Evolutionary conservation across 2,329 filamentous ascomycete species (phyloP), one percentile per base, ranked within the genome.

Genomic region (Penicillium sp.): DNA sequence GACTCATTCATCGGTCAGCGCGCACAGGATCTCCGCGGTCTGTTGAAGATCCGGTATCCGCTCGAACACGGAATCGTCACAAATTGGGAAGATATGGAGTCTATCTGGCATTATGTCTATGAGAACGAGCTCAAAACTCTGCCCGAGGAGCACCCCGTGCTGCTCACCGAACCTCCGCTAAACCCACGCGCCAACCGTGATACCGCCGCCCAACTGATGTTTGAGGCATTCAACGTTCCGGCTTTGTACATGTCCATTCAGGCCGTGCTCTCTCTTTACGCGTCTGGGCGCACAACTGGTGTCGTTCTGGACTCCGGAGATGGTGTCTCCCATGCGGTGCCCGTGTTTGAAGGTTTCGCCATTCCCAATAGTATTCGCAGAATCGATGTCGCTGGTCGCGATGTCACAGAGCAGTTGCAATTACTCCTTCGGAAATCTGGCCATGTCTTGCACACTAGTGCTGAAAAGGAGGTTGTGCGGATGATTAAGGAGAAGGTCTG

Each of bases 1-100:
- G 95, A 99, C 73, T 89, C 96, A 52, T 99, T 99, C 76, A 97
- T 99, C 74, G 95, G 95, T 51, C 89, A 93, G 68, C 89, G 91
- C 75, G 93, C 93, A 58, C 90, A 92, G 67, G 93, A 98, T 72
- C 83, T 96, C 70, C 87, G 93, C 70, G 95, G 95, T 3, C 81
- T 99, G 60, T 83, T 99, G 67, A 99, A 98, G 84, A 97, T 99
- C 68, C 85, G 87, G 64, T 98, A 98, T 74, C 95, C 95, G 45
- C 81, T 99, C 54, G 95, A 98, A 79, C 95, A 99, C 75, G 95
- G 95, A 67, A 96, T 99, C 69, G 95, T 99, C 62, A 99, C 95
- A 66, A 92, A 99, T 77, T 99, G 95, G 95, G 95, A 98, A 73
- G 95, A 99, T 73, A 99, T 99, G 95, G 95, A 99, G 81, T 88